Percentiles rank a stretch among this genome's conserved stretches.
phyloP scores from a whole-genome alignment of 2,329 filamentous ascomycete species.

The Verticillium zaregamsianum region DNA sequence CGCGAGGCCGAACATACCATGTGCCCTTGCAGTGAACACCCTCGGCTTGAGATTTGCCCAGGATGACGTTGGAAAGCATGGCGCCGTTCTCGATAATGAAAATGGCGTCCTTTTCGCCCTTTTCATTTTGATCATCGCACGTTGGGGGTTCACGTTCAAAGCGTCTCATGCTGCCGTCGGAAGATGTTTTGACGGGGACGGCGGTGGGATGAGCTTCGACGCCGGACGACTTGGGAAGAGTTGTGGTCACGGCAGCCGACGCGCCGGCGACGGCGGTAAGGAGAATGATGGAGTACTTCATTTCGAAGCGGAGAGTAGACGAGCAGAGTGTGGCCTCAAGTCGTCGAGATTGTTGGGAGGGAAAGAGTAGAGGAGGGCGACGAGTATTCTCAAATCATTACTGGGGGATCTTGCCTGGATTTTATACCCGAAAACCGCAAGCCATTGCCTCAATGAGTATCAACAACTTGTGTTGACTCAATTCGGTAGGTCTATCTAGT shows the following conservation, averaged over 20 bases:
- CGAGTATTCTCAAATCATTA: no score
- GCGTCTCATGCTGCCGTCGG: constrained; percentile 43
- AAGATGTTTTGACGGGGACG: constrained; percentile 31
- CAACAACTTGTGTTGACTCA: no score
- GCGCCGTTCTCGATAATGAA: constrained; percentile 37
- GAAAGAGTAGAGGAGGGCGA: no score
- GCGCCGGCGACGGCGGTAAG: background rate
- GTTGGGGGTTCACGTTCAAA: constrained; percentile 35
- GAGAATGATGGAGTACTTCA: background rate
- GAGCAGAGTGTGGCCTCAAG: no score
- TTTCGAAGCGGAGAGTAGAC: background rate
- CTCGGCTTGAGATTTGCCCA: constrained; percentile 38
- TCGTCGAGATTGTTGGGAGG: no score
- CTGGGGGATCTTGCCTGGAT: no score
- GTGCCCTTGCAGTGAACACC: constrained; percentile 40
- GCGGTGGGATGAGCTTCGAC: constrained; percentile 31
- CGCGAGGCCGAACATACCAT: constrained; percentile 33
- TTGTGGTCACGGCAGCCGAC: constrained; percentile 2
- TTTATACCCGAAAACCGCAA: no score
- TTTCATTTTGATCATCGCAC: constrained; percentile 36
- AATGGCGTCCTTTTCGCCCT: constrained; percentile 32
- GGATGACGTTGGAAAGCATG: constrained; percentile 40
- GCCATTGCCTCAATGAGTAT: no score
- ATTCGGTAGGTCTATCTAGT: no score
- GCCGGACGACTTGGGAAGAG: constrained; percentile 21